A percentile compares a stretch with the other conserved stretches of the same genome.
phyloP scores from a whole-genome alignment of 2,329 filamentous ascomycete species.

The Neospermospora avenae region DNA sequence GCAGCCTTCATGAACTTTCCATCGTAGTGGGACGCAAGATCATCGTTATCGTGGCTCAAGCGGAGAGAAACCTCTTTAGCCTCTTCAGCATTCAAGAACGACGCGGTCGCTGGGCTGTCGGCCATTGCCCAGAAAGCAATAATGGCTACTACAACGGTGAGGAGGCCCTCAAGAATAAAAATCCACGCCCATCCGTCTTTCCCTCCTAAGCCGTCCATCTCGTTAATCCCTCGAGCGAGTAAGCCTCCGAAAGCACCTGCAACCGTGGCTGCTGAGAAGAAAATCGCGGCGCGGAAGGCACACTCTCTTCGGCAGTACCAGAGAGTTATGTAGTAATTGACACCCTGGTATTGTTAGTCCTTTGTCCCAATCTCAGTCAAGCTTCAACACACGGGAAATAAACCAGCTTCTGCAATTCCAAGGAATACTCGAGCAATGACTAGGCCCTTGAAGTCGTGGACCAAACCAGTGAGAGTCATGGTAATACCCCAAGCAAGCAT shows the following conservation, averaged over 20 bases:
- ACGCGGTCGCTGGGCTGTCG: slow-evolving; percentile 43
- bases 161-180: slow-evolving; percentile 10
- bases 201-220: slow-evolving; percentile 44
- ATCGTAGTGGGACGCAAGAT: slow-evolving; percentile 8
- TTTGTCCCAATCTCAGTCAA: slow-evolving; percentile 48
- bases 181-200: slow-evolving; percentile 45
- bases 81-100: slow-evolving; percentile 42
- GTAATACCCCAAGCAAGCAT: slow-evolving; percentile 62
- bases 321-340: slow-evolving; percentile 13
- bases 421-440: slow-evolving; percentile 39
- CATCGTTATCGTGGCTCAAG: slow-evolving; percentile 5
- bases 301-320: slow-evolving; percentile 10
- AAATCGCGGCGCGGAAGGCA: slow-evolving; percentile 19
- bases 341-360: slow-evolving; percentile 15
- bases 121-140: slow-evolving; percentile 45
- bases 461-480: slow-evolving; percentile 64
- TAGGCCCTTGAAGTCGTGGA: slow-evolving; percentile 60
- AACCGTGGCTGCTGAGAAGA: slow-evolving; percentile 39
- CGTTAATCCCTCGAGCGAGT: slow-evolving; percentile 42
- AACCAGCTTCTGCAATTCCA: slow-evolving; percentile 23
- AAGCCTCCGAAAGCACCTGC: slow-evolving; percentile 46
- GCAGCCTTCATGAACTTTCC: slow-evolving; percentile 31
- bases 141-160: slow-evolving; percentile 39
- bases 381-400: slow-evolving; percentile 32
- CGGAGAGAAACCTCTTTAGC: slow-evolving; percentile 18